Conservation (phyloP, 1,139 yeast species). For the Yamadazyma epiphylla region DNA sequence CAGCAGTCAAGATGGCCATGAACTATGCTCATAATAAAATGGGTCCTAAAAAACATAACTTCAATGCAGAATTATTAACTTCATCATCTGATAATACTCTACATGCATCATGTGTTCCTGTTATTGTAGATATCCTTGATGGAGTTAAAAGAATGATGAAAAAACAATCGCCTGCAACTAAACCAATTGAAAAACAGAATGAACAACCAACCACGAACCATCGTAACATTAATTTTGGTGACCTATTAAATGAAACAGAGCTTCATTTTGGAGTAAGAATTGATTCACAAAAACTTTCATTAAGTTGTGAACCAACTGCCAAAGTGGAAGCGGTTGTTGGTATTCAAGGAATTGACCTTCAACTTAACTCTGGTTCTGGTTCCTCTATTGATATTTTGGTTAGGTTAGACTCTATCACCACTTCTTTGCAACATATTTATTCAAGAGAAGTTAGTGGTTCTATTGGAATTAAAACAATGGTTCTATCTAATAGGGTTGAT, state of each 20-base stretch:
- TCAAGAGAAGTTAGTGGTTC: constrained; percentile 88
- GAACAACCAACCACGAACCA: constrained; percentile 1
- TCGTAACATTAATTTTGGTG: constrained; percentile 26
- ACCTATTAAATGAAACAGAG: constrained; percentile 51
- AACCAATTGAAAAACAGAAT: constrained; percentile 10
- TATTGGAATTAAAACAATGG: constrained; percentile 49
- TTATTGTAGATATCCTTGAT: constrained; percentile 54
- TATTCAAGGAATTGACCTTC: constrained; percentile 58
- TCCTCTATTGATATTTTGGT: constrained; percentile 30
- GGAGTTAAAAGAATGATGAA: constrained; percentile 42
- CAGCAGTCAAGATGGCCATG: constrained; percentile 61
- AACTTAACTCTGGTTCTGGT: constrained; percentile 47
- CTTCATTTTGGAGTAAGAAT: constrained; percentile 61
- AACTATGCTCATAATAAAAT: constrained; percentile 26
- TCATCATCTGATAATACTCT: constrained; percentile 73
- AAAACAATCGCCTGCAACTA: constrained; percentile 4
- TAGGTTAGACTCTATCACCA: constrained; percentile 49
- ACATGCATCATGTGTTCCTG: constrained; percentile 76
- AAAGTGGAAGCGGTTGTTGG: constrained; percentile 85
- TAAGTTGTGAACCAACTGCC: constrained; percentile 92
- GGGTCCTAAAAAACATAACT: constrained; percentile 33
- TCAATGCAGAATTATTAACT: constrained; percentile 54
- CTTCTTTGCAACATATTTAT: constrained; percentile 83
- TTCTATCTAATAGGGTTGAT: constrained; percentile 37
- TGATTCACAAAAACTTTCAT: constrained; percentile 67